Conservation (phyloP, 2,329 filamentous ascomycete genomes). For the Botrytis paeoniae region DNA sequence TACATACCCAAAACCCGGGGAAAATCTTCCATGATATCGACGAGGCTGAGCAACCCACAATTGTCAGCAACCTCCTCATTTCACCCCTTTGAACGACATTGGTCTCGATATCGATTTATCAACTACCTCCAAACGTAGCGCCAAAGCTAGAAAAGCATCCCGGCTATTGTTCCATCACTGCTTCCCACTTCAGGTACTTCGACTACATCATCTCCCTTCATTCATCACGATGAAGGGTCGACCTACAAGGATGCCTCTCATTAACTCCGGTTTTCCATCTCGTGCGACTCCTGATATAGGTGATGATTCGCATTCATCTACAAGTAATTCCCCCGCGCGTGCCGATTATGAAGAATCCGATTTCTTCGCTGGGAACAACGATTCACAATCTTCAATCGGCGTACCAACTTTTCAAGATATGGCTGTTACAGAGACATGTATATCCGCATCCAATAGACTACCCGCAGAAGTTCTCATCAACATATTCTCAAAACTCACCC, state of each 20-base stretch:
- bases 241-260: slow-evolving; percentile 29
- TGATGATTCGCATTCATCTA: slow-evolving; percentile 42
- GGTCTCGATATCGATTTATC: not conserved
- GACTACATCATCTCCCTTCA: not conserved
- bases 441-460: slow-evolving; percentile 77
- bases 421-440: slow-evolving; percentile 64
- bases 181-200: not conserved
- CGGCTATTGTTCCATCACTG: not conserved
- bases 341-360: slow-evolving; percentile 89
- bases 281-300: slow-evolving; percentile 34
- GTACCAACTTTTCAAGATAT: slow-evolving; percentile 74
- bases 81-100: slow-evolving; percentile 8
- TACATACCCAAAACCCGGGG: slow-evolving; percentile 1
- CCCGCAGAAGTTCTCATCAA: slow-evolving; percentile 93
- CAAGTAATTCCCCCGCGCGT: slow-evolving; percentile 71
- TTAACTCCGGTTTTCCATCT: slow-evolving; percentile 30
- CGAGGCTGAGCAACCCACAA: slow-evolving; percentile 19
- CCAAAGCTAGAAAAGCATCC: not conserved
- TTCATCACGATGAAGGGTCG: slow-evolving; percentile 31
- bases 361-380: slow-evolving; percentile 84
- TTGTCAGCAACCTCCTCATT: slow-evolving; percentile 12
- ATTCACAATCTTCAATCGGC: slow-evolving; percentile 88
- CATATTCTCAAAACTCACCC: slow-evolving; percentile 81
- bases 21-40: slow-evolving; percentile 7
- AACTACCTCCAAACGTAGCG: not conserved